Percentiles rank a stretch among this genome's conserved stretches.
Evolutionary conservation across 495 filamentous ascomycete genomes (phyloP).

Genomic region (Lophium mytilinum): DNA sequence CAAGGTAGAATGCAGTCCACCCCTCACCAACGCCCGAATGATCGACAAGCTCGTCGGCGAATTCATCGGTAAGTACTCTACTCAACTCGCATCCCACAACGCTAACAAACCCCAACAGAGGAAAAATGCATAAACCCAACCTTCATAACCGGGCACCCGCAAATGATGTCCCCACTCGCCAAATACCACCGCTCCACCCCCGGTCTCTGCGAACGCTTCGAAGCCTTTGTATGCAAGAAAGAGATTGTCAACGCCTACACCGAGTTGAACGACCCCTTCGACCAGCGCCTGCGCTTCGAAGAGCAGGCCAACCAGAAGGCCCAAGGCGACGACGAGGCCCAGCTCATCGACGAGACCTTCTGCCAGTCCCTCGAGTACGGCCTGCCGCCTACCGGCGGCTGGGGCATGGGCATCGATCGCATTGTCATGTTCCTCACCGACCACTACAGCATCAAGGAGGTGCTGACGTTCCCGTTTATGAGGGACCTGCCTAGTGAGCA

Average conservation of each 20-base stretch:
- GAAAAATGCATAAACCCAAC: slow-evolving; percentile 89
- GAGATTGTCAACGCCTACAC: slow-evolving; percentile 96
- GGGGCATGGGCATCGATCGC: slow-evolving; percentile 96
- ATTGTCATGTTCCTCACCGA: slow-evolving; percentile 96
- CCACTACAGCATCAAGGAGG: slow-evolving; percentile 93
- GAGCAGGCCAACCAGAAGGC: slow-evolving; percentile 95
- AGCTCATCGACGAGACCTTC: slow-evolving; percentile 92
- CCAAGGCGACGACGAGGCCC: slow-evolving; percentile 94
- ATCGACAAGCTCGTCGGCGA: slow-evolving; percentile 86
- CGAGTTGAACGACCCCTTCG: slow-evolving; percentile 93
- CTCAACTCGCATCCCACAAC: background rate
- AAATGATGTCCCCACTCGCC: slow-evolving; percentile 96
- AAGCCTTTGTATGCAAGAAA: slow-evolving; percentile 96
- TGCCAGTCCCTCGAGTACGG: slow-evolving; percentile 77
- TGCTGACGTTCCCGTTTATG: slow-evolving; percentile 87
- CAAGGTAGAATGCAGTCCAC: slow-evolving; percentile 80
- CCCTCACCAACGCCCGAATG: slow-evolving; percentile 92
- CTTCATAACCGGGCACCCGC: slow-evolving; percentile 85
- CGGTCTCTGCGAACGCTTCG: slow-evolving; percentile 92
- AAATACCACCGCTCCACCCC: slow-evolving; percentile 78
- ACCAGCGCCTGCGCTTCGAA: slow-evolving; percentile 88
- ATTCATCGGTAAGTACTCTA: background rate
- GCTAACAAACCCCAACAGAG: slow-evolving; percentile 59
- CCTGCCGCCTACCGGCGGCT: slow-evolving; percentile 89
- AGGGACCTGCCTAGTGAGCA: slow-evolving; percentile 53